Conservation (phyloP, 2,329 filamentous ascomycete genomes). For the Ceratocystiopsis minuta region DNA sequence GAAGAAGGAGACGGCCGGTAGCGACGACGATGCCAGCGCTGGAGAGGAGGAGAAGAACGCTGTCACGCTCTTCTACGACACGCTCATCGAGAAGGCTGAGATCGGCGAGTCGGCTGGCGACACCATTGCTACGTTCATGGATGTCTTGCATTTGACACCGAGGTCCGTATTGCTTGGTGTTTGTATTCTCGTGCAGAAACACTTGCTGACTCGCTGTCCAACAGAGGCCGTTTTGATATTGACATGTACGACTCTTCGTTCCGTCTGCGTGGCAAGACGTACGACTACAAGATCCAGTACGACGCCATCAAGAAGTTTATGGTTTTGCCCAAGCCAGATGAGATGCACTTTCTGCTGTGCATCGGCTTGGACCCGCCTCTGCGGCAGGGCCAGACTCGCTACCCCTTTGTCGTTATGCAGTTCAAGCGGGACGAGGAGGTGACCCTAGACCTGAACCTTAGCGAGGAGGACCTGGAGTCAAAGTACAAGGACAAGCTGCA, state of each 20-base stretch:
- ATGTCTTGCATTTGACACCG: constrained; percentile 90
- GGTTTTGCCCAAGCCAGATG: constrained; percentile 95
- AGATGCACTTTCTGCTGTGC: constrained; percentile 85
- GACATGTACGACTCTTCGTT: constrained; percentile 99
- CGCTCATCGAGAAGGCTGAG: constrained; percentile 93
- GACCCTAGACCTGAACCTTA: constrained; percentile 89
- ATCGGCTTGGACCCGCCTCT: constrained; percentile 88
- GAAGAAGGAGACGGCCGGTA: constrained; percentile 42
- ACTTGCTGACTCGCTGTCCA: too few relatives aligned
- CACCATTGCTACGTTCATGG: constrained; percentile 91
- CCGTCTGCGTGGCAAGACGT: constrained; percentile 92
- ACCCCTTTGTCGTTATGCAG: constrained; percentile 98
- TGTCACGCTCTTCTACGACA: constrained; percentile 94
- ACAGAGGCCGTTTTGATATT: constrained; percentile 83
- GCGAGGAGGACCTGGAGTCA: constrained; percentile 66
- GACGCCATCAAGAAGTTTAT: constrained; percentile 98
- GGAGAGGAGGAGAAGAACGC: constrained; percentile 80
- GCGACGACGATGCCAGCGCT: constrained; percentile 49
- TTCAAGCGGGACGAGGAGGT: constrained; percentile 97
- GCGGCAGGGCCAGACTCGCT: constrained; percentile 90
- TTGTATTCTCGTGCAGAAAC: too few relatives aligned
- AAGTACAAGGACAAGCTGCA: constrained; percentile 82
- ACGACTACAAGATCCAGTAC: constrained; percentile 99
- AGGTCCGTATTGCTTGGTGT: constrained; percentile 22
- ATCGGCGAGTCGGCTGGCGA: constrained; percentile 98